Conservation (phyloP, 2,329 filamentous ascomycete genomes). For the Chaetomiaceae sp. region DNA sequence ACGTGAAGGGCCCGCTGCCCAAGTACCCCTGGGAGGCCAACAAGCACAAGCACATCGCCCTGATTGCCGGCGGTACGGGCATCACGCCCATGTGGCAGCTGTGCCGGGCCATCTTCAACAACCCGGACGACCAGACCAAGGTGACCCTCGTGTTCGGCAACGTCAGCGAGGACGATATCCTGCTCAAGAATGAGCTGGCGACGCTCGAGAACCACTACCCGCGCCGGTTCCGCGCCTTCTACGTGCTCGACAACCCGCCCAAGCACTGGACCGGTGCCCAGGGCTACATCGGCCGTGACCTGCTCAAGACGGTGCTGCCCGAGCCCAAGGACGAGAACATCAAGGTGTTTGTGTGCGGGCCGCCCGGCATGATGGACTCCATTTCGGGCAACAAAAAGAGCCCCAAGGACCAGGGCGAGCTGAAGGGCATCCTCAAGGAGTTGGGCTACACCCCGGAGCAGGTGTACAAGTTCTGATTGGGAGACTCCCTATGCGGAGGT, state of each 20-base stretch:
- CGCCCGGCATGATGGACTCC: conserved; percentile 87
- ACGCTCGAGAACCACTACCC: conserved; percentile 93
- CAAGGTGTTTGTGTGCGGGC: conserved; percentile 95
- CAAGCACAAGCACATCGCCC: conserved; percentile 84
- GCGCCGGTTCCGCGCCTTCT: conserved; percentile 91
- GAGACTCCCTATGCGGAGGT: neutral
- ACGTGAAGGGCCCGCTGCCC: conserved; percentile 91
- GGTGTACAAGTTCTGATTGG: conserved; percentile 81
- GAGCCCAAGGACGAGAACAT: conserved; percentile 88
- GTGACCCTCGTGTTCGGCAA: conserved; percentile 95
- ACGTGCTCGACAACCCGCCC: conserved; percentile 79
- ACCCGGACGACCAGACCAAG: conserved; percentile 95
- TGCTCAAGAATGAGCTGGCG: conserved; percentile 78
- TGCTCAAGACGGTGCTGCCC: conserved; percentile 90
- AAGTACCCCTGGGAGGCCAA: conserved; percentile 88
- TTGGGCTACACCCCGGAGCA: conserved; percentile 55
- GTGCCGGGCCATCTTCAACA: conserved; percentile 83
- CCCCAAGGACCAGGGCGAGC: conserved; percentile 89
- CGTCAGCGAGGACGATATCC: conserved; percentile 80
- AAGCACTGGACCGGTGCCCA: conserved; percentile 70
- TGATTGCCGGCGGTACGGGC: conserved; percentile 91
- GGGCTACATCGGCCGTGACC: conserved; percentile 81
- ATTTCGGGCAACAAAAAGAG: conserved; percentile 85
- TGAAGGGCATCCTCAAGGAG: conserved; percentile 69
- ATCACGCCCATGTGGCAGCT: conserved; percentile 99